phyloP scores from a whole-genome alignment of 768 basidiomycete genomes.

The Agrocybe praecox region DNA sequence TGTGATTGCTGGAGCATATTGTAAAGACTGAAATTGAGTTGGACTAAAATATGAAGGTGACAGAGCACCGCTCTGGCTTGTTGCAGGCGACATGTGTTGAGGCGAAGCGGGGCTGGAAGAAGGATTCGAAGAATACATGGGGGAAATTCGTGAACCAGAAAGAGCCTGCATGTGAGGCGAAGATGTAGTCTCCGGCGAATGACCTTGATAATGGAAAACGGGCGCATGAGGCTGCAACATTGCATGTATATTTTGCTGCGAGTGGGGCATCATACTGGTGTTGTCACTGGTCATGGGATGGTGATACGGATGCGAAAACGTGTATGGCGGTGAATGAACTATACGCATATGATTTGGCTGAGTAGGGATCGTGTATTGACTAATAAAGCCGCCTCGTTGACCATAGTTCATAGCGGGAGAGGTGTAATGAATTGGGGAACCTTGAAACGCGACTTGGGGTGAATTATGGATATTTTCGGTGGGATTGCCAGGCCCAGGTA shows the following conservation, averaged over 20 bases:
- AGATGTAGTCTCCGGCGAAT: conserved; percentile 29
- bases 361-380: conserved; percentile 50
- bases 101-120: conserved; percentile 27
- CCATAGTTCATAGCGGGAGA: conserved; percentile 28
- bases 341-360: conserved; percentile 37
- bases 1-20: conserved; percentile 32
- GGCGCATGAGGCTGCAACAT: conserved; percentile 41
- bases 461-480: conserved; percentile 21
- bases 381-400: conserved; percentile 36
- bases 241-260: conserved; percentile 38
- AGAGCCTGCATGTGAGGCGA: conserved; percentile 27
- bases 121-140: conserved; percentile 29
- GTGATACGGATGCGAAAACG: conserved; percentile 38
- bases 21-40: conserved; percentile 34
- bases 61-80: conserved; percentile 25
- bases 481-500: conserved; percentile 12
- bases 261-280: conserved; percentile 31
- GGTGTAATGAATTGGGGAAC: conserved; percentile 26
- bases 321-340: conserved; percentile 37
- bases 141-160: conserved; percentile 22
- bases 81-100: conserved; percentile 16
- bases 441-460: conserved; percentile 21
- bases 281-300: conserved; percentile 34
- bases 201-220: conserved; percentile 39
- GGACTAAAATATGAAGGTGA: conserved; percentile 26